Evolutionary conservation across 768 basidiomycete species (phyloP), one percentile per base, ranked within the genome.

Genomic region (Amanita rubescens): DNA sequence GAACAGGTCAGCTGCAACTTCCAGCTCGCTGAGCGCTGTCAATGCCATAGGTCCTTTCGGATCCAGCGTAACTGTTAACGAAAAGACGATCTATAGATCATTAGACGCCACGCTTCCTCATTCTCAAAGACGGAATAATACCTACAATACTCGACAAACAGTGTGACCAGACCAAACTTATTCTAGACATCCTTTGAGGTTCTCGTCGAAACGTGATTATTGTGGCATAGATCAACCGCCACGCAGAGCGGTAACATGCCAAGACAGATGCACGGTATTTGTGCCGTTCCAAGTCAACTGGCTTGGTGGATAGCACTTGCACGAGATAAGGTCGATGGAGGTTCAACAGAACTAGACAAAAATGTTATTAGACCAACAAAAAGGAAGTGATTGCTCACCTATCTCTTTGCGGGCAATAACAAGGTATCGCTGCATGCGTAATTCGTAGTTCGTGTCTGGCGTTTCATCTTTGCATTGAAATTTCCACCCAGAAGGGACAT

Each of bases 211-310:
- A 78, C 1, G 73, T 66, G n/a, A 72, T 63, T 15, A 68, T 67
- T 49, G 84, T 67, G 0, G 72, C 72, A 43, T 77, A 71, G 37
- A 82, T 78, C 27, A 87, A 60, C 14, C 85, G 71, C 80, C 84
- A 87, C 3, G 85, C 81, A 1, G 84, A 84, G 2, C 84, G 82
- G 65, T 85, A 88, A 12, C 80, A 78, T 0, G 87, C 82, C 64
- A 85, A 75, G 5, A 87, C 82, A 1, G 87, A 90, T 1, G 82
- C 80, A 0, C 80, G 74, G 63, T 81, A 87, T 59, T 71, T 75
- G 59, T 88, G 85, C 53, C 73, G 74, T 45, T 82, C 69, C 2
- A 81, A 69, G 51, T 87, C 81, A 7, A 66, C 59, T 0, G 82
- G 80, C 46, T 71, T 69, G 42, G 86, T 85, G 48, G 79, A 77